phyloP scores from a whole-genome alignment of 2,329 filamentous ascomycete species.

The Penicillium sp. region DNA sequence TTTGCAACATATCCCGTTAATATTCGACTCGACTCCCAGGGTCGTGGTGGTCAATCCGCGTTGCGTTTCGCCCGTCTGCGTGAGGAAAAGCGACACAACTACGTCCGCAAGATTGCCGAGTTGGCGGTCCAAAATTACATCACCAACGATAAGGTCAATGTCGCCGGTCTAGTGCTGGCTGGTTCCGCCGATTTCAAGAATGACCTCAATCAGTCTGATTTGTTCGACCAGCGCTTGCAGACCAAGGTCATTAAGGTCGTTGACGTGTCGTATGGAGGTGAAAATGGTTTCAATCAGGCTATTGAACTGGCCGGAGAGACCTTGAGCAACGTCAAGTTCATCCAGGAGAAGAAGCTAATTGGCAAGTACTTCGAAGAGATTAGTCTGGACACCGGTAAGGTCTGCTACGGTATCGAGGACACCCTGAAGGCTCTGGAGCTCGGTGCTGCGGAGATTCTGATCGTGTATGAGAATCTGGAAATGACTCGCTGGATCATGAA shows the following conservation, averaged over 20 bases:
- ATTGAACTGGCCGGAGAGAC: slow-evolving; percentile 95
- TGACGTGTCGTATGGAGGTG: slow-evolving; percentile 96
- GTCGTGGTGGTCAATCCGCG: slow-evolving; percentile 98
- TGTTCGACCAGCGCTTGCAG: slow-evolving; percentile 89
- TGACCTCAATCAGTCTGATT: slow-evolving; percentile 92
- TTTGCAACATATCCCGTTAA: background rate
- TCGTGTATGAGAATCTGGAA: slow-evolving; percentile 96
- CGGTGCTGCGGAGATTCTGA: slow-evolving; percentile 87
- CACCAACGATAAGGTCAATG: slow-evolving; percentile 96
- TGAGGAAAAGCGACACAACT: slow-evolving; percentile 99
- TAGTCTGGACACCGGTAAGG: slow-evolving; percentile 90
- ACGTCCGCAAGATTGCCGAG: slow-evolving; percentile 97
- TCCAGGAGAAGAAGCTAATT: slow-evolving; percentile 99
- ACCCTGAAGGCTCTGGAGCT: slow-evolving; percentile 95
- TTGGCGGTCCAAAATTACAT: slow-evolving; percentile 98
- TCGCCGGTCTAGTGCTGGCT: slow-evolving; percentile 87
- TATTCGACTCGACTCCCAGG: too few species aligned
- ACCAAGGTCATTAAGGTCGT: slow-evolving; percentile 99
- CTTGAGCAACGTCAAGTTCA: slow-evolving; percentile 98
- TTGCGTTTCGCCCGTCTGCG: slow-evolving; percentile 98
- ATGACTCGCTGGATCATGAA: slow-evolving; percentile 88
- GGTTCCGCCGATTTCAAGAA: slow-evolving; percentile 99
- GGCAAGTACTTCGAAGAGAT: slow-evolving; percentile 99
- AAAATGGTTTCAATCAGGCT: slow-evolving; percentile 99
- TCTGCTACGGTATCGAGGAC: slow-evolving; percentile 97